Conservation (phyloP, 2,329 filamentous ascomycete genomes). For the Pseudogymnoascus sp. region DNA sequence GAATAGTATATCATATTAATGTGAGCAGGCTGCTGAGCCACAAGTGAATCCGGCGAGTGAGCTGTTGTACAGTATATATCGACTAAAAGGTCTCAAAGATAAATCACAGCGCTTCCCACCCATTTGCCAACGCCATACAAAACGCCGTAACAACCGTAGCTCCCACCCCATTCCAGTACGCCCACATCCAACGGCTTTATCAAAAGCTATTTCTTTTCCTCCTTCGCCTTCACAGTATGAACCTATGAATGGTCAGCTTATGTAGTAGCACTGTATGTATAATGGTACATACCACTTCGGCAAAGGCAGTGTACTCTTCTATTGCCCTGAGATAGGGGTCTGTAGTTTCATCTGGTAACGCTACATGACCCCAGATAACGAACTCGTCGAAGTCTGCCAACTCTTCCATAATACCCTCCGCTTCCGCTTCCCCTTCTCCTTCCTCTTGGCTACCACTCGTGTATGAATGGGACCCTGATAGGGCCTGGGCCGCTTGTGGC, state of each 20-base stretch:
- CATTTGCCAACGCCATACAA: neutral
- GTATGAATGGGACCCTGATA: conserved; percentile 22
- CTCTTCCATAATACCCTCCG: conserved; percentile 49
- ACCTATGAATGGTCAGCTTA: neutral
- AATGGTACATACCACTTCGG: conserved; percentile 46
- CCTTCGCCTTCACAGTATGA: neutral
- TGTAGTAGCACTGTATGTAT: neutral
- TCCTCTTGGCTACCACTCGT: conserved; percentile 38
- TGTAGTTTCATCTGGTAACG: conserved; percentile 46
- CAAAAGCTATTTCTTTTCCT: neutral
- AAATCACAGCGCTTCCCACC: neutral
- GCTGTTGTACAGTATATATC: neutral
- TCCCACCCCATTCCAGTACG: neutral
- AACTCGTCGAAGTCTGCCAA: conserved; percentile 64
- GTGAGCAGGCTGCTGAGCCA: neutral
- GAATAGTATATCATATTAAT: neutral
- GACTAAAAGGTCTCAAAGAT: neutral
- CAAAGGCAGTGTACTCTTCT: conserved; percentile 71
- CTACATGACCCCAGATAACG: conserved; percentile 78
- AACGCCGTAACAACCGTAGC: neutral
- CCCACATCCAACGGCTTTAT: neutral
- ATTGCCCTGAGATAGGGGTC: conserved; percentile 69
- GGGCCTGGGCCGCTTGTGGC: conserved; percentile 27
- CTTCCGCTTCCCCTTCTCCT: conserved; percentile 36
- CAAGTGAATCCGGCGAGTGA: neutral